A percentile compares a stretch with the other conserved stretches of the same genome.
phyloP scores from a whole-genome alignment of 306 rosid species.

The Notholithocarpus densiflorus region DNA sequence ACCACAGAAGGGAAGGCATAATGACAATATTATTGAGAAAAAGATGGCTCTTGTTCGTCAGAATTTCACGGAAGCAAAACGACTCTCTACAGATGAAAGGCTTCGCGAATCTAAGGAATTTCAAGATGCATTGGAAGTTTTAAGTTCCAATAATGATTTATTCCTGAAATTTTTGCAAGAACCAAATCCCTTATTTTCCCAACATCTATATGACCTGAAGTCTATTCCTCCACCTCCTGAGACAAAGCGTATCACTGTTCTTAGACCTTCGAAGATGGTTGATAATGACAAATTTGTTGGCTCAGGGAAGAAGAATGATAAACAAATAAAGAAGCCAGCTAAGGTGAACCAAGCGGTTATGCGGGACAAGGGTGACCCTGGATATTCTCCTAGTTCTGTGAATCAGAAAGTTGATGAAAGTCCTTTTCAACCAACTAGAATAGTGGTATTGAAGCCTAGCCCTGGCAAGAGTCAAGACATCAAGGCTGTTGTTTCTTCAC shows the following conservation, averaged over 20 bases:
- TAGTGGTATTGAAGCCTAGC: conserved; percentile 88
- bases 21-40: conserved; percentile 42
- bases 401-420: conserved; percentile 54
- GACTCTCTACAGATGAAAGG: conserved; percentile 59
- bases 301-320: conserved; percentile 45
- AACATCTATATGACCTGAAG: conserved; percentile 46
- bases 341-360: conserved; percentile 39
- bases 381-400: conserved; percentile 30
- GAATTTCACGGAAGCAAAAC: conserved; percentile 70
- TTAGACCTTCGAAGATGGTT: conserved; percentile 78
- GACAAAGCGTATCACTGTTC: conserved; percentile 70
- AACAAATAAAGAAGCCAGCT: conserved; percentile 36
- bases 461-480: conserved; percentile 50
- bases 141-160: conserved; percentile 77
- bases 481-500: conserved; percentile 52
- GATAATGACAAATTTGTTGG: conserved; percentile 37
- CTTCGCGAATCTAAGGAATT: conserved; percentile 68
- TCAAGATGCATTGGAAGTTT: conserved; percentile 75
- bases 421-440: conserved; percentile 71
- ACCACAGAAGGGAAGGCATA: conserved; percentile 57
- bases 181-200: conserved; percentile 50
- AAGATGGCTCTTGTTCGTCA: conserved; percentile 73
- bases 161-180: conserved; percentile 64
- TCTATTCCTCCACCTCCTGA: conserved; percentile 51
- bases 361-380: conserved; percentile 44